Evolutionary conservation across 2,329 filamentous ascomycete genomes (phyloP).

Genomic region (Tolypocladium endophyticum): DNA sequence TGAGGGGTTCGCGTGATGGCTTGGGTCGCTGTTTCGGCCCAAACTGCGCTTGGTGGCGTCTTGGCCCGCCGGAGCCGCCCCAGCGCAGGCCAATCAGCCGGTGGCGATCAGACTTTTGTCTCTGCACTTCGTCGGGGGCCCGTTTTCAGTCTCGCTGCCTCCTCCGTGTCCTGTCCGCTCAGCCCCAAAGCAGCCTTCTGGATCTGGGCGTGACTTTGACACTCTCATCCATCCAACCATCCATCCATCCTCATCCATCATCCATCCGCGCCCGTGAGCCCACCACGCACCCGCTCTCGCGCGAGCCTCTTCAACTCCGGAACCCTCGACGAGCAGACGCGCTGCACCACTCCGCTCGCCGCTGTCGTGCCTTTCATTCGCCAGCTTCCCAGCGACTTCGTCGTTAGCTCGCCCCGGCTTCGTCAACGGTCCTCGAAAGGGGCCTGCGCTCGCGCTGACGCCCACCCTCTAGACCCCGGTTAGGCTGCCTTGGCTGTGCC

Average conservation of each 20-base stretch:
- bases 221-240: not conserved
- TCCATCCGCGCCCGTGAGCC: not conserved
- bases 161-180: not conserved
- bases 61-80: constrained; percentile 5
- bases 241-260: not conserved
- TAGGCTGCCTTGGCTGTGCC: not conserved
- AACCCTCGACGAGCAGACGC: not conserved
- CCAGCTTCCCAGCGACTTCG: not conserved
- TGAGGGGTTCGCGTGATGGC: constrained; percentile 2
- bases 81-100: constrained; percentile 21
- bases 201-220: not conserved
- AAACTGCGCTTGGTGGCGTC: constrained; percentile 8
- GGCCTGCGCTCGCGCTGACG: not conserved
- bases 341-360: not conserved
- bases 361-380: not conserved
- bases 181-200: not conserved
- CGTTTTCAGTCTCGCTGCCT: constrained; percentile 8
- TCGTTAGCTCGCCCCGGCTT: not conserved
- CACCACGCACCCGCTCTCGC: not conserved
- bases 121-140: constrained; percentile 4
- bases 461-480: not conserved
- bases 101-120: constrained; percentile 23
- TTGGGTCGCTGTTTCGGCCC: constrained; percentile 9
- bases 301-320: not conserved
- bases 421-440: constrained; percentile 1